phyloP scores from a whole-genome alignment of 306 rosid species.

The Cucurbita argyrosperma region DNA sequence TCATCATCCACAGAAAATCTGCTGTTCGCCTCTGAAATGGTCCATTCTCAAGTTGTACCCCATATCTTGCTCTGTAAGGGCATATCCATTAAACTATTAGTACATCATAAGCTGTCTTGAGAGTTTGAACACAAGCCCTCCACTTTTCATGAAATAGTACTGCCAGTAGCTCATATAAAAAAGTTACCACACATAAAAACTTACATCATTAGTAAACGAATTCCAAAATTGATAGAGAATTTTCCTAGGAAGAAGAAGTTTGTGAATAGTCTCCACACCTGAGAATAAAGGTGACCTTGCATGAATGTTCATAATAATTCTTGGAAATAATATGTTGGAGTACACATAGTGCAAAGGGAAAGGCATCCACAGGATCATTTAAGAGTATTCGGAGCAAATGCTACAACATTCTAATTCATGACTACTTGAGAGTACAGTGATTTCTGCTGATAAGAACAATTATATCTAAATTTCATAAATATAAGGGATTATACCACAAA shows the following conservation, averaged over 20 bases:
- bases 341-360: not conserved
- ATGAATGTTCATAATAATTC: not conserved
- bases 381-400: not conserved
- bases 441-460: not conserved
- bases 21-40: conserved; percentile 81
- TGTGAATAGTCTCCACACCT: conserved; percentile 90
- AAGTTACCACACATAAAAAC: conserved; percentile 10
- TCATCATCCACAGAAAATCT: conserved; percentile 97
- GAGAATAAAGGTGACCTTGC: conserved; percentile 19
- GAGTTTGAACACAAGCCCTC: not conserved
- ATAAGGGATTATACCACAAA: not conserved
- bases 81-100: conserved; percentile 5
- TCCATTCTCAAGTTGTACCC: conserved; percentile 89
- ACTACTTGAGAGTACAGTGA: not conserved
- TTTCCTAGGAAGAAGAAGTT: conserved; percentile 80
- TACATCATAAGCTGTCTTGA: not conserved
- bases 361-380: not conserved
- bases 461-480: not conserved
- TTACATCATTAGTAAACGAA: conserved; percentile 90
- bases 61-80: conserved; percentile 67
- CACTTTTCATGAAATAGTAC: not conserved
- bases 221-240: conserved; percentile 80
- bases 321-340: not conserved
- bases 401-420: not conserved
- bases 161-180: not conserved